phyloP scores from a whole-genome alignment of 2,329 filamentous ascomycete species.

The Trichoderma asperellum region DNA sequence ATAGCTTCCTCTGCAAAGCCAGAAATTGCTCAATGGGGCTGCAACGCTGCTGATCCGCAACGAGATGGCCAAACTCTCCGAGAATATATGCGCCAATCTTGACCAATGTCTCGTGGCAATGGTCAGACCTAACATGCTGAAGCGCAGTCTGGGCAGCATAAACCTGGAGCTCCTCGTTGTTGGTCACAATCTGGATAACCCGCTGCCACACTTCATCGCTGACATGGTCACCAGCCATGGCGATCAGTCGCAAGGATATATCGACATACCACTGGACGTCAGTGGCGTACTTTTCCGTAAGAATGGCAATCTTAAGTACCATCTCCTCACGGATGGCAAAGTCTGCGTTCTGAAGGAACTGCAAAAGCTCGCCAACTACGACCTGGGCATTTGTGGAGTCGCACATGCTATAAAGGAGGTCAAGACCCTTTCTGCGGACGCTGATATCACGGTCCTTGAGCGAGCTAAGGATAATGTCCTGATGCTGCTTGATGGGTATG shows the following conservation, averaged over 20 bases:
- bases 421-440: constrained; percentile 91
- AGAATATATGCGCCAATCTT: constrained; percentile 97
- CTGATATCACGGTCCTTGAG: constrained; percentile 96
- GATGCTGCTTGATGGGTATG: constrained; percentile 97
- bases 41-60: constrained; percentile 88
- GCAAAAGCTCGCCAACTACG: constrained; percentile 90
- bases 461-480: constrained; percentile 92
- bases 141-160: constrained; percentile 94
- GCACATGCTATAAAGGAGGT: constrained; percentile 99
- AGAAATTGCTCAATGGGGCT: constrained; percentile 97
- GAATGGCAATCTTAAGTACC: constrained; percentile 97
- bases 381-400: constrained; percentile 91
- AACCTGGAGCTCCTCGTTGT: constrained; percentile 96
- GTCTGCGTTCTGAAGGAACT: constrained; percentile 94
- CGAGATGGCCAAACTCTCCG: constrained; percentile 94
- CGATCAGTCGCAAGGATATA: constrained; percentile 90
- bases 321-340: constrained; percentile 99
- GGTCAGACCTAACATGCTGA: constrained; percentile 87
- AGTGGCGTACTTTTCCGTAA: constrained; percentile 97
- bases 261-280: constrained; percentile 99
- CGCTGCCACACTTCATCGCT: constrained; percentile 99
- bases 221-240: constrained; percentile 96
- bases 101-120: constrained; percentile 94
- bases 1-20: constrained; percentile 87
- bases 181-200: constrained; percentile 97